A percentile compares a stretch with the other conserved stretches of the same genome.
Conservation (phyloP, 2,329 filamentous ascomycete genomes). For the Periconia sp. region DNA sequence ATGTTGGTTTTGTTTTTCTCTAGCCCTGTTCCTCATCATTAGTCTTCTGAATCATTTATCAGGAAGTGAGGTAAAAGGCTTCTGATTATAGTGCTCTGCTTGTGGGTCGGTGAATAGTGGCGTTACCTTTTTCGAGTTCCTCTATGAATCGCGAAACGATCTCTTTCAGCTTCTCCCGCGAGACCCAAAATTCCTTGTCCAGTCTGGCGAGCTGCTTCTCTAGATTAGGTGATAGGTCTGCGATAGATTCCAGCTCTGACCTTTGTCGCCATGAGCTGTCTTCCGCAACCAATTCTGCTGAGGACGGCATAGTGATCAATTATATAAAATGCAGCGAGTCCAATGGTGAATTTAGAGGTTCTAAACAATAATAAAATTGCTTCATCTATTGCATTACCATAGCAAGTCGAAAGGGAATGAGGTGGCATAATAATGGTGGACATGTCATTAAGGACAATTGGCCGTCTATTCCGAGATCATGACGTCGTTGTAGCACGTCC, state of each 20-base stretch:
- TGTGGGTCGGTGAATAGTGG: background rate
- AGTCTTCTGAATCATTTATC: no score
- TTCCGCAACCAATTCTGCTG: constrained; percentile 15
- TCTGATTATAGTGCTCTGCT: no score
- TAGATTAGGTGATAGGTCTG: constrained; percentile 22
- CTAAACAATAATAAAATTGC: background rate
- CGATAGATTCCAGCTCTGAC: constrained; percentile 24
- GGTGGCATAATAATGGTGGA: no score
- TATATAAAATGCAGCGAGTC: background rate
- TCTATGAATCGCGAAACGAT: constrained; percentile 29
- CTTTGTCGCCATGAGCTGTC: constrained; percentile 26
- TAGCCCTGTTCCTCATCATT: constrained; percentile 5
- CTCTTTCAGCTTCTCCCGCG: constrained; percentile 23
- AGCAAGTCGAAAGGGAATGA: no score
- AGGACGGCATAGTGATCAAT: constrained; percentile 15
- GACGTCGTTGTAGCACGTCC: constrained; percentile 5
- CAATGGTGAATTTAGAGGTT: no score
- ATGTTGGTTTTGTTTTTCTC: constrained; percentile 26
- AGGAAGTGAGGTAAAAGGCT: no score
- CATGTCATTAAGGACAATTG: no score
- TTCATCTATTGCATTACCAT: no score
- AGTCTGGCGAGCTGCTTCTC: constrained; percentile 27
- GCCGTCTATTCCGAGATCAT: constrained; percentile 3
- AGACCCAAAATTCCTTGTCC: constrained; percentile 32
- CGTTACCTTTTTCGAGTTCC: constrained; percentile 30